Base-by-base conservation (phyloP, 768 basidiomycete species). In the Tylopilus cervinicoccineus region DNA sequence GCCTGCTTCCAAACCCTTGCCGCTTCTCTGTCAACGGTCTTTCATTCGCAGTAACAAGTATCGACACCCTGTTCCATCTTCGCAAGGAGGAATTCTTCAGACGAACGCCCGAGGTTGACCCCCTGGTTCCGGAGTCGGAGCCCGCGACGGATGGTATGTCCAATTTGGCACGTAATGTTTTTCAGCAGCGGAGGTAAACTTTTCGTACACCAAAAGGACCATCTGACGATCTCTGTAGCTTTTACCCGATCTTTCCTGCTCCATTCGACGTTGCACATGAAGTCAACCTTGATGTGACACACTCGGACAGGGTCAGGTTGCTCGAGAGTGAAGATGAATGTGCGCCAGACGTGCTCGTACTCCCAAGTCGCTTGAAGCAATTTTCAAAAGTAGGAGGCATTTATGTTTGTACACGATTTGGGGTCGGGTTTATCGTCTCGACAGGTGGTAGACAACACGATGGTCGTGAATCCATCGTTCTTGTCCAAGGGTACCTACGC, bases 201-300 rank as follows among this genome's bases (percentile, higher is more conserved):
- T 2, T 24, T 36, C 29, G 2, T 34, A 23, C 23, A 1, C 14
- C 20, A 22, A 0, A 28, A 28, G 19, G 12, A 11, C 43, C 19
- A 12, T 31, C 50, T 51, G 43, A 48, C 39, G 23, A 6, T 4
- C 23, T 1, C 20, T 31, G 17, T 62, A 97, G 93, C 59, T 96
- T 96, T 71, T 99, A 98, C 64, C 96, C 96, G 0, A 68, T 96
- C 33, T 97, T 97, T 67, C 96, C 96, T 9, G 78, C 83, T 1
- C 92, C 96, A 0, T 63, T 75, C 12, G 86, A 88, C 6, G 67
- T 86, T 16, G 73, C 84, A 2, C 74, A 79, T 31, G 92, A 95
- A 60, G 81, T 97, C 48, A 94, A 96, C 61, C 76, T 99, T 33
- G 93, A 96, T 60, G 76, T 96, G 14, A 83, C 87, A 17, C 95